Evolutionary conservation across 2,329 filamentous ascomycete genomes (phyloP).

Genomic region (Talaromyces sp.): DNA sequence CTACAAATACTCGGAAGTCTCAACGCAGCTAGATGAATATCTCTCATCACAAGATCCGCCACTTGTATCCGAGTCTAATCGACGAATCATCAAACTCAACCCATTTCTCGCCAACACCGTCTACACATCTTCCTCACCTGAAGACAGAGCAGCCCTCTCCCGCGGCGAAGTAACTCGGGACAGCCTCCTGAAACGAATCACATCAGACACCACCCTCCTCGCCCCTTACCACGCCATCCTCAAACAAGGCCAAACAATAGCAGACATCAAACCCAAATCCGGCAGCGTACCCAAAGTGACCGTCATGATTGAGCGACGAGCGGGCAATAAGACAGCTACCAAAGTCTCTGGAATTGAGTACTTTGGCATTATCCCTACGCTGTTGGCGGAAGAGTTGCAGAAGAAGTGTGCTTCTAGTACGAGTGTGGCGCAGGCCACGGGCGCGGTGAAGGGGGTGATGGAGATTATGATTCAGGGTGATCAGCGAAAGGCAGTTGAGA

Average conservation of each 20-base stretch:
- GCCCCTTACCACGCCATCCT: slow-evolving; percentile 58
- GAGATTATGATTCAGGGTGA: slow-evolving; percentile 67
- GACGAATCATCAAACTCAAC: slow-evolving; percentile 59
- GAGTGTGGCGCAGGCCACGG: slow-evolving; percentile 59
- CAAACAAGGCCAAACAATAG: slow-evolving; percentile 33
- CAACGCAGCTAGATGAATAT: slow-evolving; percentile 56
- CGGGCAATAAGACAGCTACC: slow-evolving; percentile 63
- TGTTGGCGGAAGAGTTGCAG: slow-evolving; percentile 62
- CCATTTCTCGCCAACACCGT: slow-evolving; percentile 62
- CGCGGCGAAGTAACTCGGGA: slow-evolving; percentile 59
- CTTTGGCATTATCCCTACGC: slow-evolving; percentile 58
- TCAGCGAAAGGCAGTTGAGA: slow-evolving; percentile 59
- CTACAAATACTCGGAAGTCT: slow-evolving; percentile 60
- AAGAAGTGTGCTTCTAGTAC: slow-evolving; percentile 67
- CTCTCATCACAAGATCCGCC: slow-evolving; percentile 53
- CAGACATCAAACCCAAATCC: slow-evolving; percentile 57
- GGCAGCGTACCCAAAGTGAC: slow-evolving; percentile 59
- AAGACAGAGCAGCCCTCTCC: slow-evolving; percentile 56
- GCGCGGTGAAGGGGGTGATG: slow-evolving; percentile 62
- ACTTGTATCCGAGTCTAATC: slow-evolving; percentile 56
- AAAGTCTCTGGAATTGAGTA: slow-evolving; percentile 60
- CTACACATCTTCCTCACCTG: slow-evolving; percentile 49
- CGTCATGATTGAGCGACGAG: slow-evolving; percentile 61
- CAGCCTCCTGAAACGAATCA: slow-evolving; percentile 57
- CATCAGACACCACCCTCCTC: slow-evolving; percentile 48